These are phyloP conservation scores for Platanthera zijinensis DNA, from an alignment of 106 monocot genomes.

Conservation along the genomic window DNA sequence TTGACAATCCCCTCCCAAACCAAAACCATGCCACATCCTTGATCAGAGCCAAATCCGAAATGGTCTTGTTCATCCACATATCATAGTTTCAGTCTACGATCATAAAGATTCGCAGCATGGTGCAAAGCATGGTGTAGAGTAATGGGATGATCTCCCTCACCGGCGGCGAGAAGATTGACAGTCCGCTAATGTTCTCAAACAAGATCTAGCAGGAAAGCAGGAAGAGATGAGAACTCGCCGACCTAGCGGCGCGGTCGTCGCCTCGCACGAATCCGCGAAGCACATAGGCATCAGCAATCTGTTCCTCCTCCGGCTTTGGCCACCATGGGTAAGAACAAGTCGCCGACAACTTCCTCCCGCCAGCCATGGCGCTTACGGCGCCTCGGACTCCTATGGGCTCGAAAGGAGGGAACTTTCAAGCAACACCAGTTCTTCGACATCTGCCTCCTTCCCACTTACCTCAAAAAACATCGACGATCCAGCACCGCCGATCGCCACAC, in stretches of 20 bases:
- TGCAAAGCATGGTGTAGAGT: conserved; percentile 77
- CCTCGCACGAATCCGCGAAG: conserved; percentile 88
- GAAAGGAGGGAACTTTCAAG: too few relatives aligned
- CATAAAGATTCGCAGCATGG: conserved; percentile 68
- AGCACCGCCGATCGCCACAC: too few relatives aligned
- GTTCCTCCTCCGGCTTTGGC: too few relatives aligned
- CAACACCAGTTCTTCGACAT: too few relatives aligned
- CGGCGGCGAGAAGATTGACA: conserved; percentile 66
- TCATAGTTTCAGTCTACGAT: conserved; percentile 60
- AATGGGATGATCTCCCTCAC: conserved; percentile 78
- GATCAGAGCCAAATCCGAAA: conserved; percentile 27
- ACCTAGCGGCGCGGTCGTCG: conserved; percentile 68
- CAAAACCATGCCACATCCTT: conserved; percentile 70
- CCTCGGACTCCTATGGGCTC: too few relatives aligned
- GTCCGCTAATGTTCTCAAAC: conserved; percentile 70
- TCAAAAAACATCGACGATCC: too few relatives aligned
- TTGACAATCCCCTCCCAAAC: conserved; percentile 68
- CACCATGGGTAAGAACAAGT: too few relatives aligned
- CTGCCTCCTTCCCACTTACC: too few relatives aligned
- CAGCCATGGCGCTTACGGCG: too few relatives aligned
- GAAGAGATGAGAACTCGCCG: conserved; percentile 85
- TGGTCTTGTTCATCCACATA: conserved; percentile 48
- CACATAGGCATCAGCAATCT: too few relatives aligned
- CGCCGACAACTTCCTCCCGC: too few relatives aligned
- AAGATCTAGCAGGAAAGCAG: conserved; percentile 77